Percentiles rank a stretch among this genome's conserved stretches.
Evolutionary conservation across 768 basidiomycete species (phyloP).

Genomic region (Tylopilus sp.): DNA sequence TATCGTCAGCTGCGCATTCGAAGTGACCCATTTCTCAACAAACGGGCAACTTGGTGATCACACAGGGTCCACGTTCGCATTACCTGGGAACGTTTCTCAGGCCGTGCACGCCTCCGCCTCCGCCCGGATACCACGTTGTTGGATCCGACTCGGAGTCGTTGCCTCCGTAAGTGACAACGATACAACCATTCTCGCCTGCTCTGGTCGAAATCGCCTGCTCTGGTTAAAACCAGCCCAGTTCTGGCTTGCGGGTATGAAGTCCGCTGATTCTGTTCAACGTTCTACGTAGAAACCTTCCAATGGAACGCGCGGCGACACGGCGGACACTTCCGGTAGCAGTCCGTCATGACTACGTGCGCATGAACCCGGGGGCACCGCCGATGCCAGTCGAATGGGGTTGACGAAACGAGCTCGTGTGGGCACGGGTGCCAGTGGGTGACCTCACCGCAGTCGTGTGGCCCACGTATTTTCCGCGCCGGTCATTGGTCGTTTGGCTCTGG

Average conservation of each 20-base stretch:
- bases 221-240: no score
- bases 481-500: neutral
- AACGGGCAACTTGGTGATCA: conserved; percentile 2
- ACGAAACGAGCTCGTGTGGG: no score
- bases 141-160: no score
- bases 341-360: no score
- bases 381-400: no score
- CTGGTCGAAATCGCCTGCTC: no score
- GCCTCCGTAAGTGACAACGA: no score
- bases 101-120: neutral
- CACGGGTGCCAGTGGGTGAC: no score
- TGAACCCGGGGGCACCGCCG: no score
- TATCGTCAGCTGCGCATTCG: neutral
- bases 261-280: conserved; percentile 6
- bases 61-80: neutral
- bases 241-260: conserved; percentile 9
- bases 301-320: conserved; percentile 14
- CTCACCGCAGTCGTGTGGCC: conserved; percentile 7
- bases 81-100: conserved; percentile 5
- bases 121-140: conserved; percentile 13
- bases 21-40: neutral
- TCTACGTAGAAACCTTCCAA: conserved; percentile 21
- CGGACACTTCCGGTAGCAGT: neutral
- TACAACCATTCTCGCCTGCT: no score
- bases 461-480: neutral